phyloP scores from a whole-genome alignment of 768 basidiomycete species.

The Lactifluus rugatus region DNA sequence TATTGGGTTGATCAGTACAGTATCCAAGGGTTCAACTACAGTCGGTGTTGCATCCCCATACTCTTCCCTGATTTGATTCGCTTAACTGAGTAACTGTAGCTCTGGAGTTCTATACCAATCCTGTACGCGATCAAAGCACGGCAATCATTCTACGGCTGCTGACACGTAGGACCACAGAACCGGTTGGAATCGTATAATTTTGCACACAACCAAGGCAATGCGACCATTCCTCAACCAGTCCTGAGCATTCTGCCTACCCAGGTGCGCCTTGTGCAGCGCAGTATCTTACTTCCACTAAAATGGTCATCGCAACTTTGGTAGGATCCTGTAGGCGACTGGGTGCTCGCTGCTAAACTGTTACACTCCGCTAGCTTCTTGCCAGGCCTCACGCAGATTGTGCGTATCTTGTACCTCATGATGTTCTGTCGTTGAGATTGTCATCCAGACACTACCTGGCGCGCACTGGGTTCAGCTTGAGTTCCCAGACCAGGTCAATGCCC shows the following conservation, averaged over 20 bases:
- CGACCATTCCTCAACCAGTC: slow-evolving; percentile 33
- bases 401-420: slow-evolving; percentile 3
- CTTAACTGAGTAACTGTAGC: slow-evolving; percentile 30
- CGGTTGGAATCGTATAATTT: slow-evolving; percentile 29
- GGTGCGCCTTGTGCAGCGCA: background rate
- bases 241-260: slow-evolving; percentile 33
- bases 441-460: slow-evolving; percentile 40
- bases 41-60: slow-evolving; percentile 31
- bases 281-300: background rate
- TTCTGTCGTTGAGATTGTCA: background rate
- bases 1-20: slow-evolving; percentile 57
- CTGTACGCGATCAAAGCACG: slow-evolving; percentile 28
- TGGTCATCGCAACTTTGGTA: slow-evolving; percentile 10
- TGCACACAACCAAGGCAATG: slow-evolving; percentile 33
- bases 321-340: slow-evolving; percentile 41
- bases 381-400: slow-evolving; percentile 28
- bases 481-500: slow-evolving; percentile 40
- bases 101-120: slow-evolving; percentile 51
- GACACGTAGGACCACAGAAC: slow-evolving; percentile 27
- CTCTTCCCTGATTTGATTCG: background rate
- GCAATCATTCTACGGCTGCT: background rate
- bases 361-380: slow-evolving; percentile 27
- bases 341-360: slow-evolving; percentile 21
- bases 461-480: slow-evolving; percentile 68
- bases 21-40: slow-evolving; percentile 48